phyloP scores from a whole-genome alignment of 805 yeast genomes.

The Nakazawaea ernobii region DNA sequence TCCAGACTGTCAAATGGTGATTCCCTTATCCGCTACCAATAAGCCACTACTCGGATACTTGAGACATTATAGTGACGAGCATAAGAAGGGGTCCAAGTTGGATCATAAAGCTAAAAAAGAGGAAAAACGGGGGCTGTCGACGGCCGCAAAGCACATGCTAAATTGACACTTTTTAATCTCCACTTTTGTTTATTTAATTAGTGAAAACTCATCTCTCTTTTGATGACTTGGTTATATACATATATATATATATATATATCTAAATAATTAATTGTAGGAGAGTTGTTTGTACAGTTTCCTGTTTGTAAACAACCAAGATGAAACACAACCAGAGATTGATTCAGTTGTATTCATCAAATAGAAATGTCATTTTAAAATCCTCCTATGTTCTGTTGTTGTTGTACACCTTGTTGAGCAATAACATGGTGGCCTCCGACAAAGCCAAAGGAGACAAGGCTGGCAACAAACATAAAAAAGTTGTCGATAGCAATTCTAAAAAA shows the following conservation, averaged over 20 bases:
- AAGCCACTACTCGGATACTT: slow-evolving; percentile 22
- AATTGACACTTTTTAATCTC: no score
- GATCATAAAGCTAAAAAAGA: slow-evolving; percentile 10
- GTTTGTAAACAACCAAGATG: no score
- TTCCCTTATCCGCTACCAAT: slow-evolving; percentile 16
- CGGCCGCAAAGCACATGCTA: no score
- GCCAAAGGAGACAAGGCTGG: not conserved
- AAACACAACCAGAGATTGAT: not conserved
- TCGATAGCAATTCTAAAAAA: not conserved
- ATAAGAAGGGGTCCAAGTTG: slow-evolving; percentile 15
- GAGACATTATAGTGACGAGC: slow-evolving; percentile 23
- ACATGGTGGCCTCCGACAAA: not conserved
- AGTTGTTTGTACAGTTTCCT: no score
- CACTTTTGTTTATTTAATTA: no score
- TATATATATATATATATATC: no score
- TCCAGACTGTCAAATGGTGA: slow-evolving; percentile 17
- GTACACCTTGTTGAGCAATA: slow-evolving; percentile 7
- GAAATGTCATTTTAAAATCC: slow-evolving; percentile 7
- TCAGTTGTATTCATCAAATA: slow-evolving; percentile 2
- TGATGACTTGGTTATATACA: no score
- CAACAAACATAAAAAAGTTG: not conserved
- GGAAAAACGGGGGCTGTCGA: not conserved
- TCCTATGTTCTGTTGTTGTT: slow-evolving; percentile 7
- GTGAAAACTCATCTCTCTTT: no score
- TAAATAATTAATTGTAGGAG: no score